phyloP scores from a whole-genome alignment of 441 rosid genomes.

The Corymbia calophylla region DNA sequence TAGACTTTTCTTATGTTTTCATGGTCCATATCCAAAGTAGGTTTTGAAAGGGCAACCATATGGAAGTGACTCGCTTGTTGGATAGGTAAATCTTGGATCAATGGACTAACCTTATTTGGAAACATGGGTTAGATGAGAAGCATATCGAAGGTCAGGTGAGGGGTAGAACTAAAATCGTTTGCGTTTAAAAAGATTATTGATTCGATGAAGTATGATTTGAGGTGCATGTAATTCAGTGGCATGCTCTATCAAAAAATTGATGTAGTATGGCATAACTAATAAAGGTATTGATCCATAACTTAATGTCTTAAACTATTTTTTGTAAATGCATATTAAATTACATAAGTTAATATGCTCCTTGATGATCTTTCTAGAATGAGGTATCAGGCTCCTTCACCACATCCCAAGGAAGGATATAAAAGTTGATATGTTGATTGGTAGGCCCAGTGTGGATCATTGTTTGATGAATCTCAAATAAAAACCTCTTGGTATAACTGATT shows the following conservation, averaged over 20 bases:
- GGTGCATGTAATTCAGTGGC: background rate
- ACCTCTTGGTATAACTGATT: background rate
- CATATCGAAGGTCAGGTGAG: background rate
- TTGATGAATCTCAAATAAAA: background rate
- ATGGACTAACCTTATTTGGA: background rate
- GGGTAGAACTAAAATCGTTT: background rate
- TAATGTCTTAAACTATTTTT: background rate
- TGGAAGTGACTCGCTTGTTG: background rate
- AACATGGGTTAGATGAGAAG: background rate
- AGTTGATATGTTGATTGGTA: background rate
- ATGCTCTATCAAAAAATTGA: background rate
- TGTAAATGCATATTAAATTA: background rate
- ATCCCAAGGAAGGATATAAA: background rate
- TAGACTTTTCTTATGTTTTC: background rate
- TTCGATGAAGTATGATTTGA: background rate
- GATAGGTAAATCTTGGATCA: background rate
- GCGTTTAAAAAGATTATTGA: background rate
- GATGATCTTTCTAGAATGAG: background rate
- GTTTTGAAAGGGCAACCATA: background rate
- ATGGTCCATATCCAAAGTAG: background rate
- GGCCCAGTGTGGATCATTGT: background rate
- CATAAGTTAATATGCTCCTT: background rate
- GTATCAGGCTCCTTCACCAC: background rate
- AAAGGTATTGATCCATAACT: no score
- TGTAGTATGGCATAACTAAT: background rate